phyloP scores from a whole-genome alignment of 371 early-diverging fungal species.

The Phascolomyces articulosus region DNA sequence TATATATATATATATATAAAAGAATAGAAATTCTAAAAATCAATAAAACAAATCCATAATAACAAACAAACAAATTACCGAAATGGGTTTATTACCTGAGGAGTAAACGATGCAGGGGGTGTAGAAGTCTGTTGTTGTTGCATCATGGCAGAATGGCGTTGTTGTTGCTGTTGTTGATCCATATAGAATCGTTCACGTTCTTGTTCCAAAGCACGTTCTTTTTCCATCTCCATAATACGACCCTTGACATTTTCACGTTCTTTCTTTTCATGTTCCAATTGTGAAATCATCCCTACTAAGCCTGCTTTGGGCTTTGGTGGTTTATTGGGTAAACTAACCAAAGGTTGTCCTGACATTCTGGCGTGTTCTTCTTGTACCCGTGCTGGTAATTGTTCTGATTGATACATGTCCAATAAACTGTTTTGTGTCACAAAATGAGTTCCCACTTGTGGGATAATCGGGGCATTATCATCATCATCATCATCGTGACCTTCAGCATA shows the following conservation, averaged over 20 bases:
- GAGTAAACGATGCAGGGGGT: constrained; percentile 15
- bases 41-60: not conserved
- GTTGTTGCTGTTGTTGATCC: constrained; percentile 32
- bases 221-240: constrained; percentile 26
- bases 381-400: constrained; percentile 38
- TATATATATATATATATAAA: not conserved
- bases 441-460: constrained; percentile 26
- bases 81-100: not conserved
- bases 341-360: constrained; percentile 41
- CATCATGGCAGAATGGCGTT: constrained; percentile 15
- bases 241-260: constrained; percentile 31
- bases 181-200: constrained; percentile 31
- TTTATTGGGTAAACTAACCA: constrained; percentile 43
- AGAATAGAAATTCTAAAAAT: not conserved
- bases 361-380: constrained; percentile 49
- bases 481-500: not conserved
- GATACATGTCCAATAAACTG: constrained; percentile 31
- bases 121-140: constrained; percentile 10
- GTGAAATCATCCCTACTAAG: constrained; percentile 51
- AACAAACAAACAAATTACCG: too few relatives aligned
- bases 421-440: constrained; percentile 26
- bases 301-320: constrained; percentile 45
- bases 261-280: constrained; percentile 43
- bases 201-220: constrained; percentile 41
- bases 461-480: constrained; percentile 27